phyloP scores from a whole-genome alignment of 495 filamentous ascomycete genomes.

The Clohesyomyces aquaticus region DNA sequence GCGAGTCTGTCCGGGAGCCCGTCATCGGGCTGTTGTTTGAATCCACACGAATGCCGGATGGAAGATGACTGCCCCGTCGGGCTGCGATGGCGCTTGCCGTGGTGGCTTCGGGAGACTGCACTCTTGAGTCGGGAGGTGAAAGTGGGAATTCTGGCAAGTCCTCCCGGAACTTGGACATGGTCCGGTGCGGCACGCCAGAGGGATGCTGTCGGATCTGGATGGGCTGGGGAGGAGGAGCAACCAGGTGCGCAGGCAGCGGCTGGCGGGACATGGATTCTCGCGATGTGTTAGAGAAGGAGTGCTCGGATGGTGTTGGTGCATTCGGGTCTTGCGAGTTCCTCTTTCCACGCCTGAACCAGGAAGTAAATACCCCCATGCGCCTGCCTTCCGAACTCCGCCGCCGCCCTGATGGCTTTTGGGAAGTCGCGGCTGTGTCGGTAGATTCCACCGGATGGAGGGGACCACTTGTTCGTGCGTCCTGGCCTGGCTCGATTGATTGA shows the following conservation, averaged over 20 bases:
- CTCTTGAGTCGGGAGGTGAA: constrained; percentile 77
- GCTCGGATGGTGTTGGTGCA: constrained; percentile 54
- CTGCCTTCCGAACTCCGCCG: constrained; percentile 50
- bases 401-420: constrained; percentile 48
- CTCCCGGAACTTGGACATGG: constrained; percentile 90
- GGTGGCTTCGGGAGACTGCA: constrained; percentile 69
- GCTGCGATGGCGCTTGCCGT: constrained; percentile 23
- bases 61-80: constrained; percentile 27
- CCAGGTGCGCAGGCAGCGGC: constrained; percentile 52
- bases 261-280: constrained; percentile 72
- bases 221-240: constrained; percentile 46
- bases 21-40: constrained; percentile 14
- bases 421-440: constrained; percentile 48
- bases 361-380: constrained; percentile 61
- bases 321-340: constrained; percentile 62
- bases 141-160: constrained; percentile 84
- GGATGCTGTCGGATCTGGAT: constrained; percentile 34
- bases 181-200: constrained; percentile 66
- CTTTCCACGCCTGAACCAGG: constrained; percentile 75
- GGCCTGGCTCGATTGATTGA: constrained; percentile 30
- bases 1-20: constrained; percentile 42
- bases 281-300: constrained; percentile 76
- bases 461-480: constrained; percentile 25
- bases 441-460: constrained; percentile 28
- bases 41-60: constrained; percentile 14